Evolutionary conservation across 1,139 yeast genomes (phyloP), one percentile per base, ranked within the genome.

Genomic region (Suhomyces bokatorum): DNA sequence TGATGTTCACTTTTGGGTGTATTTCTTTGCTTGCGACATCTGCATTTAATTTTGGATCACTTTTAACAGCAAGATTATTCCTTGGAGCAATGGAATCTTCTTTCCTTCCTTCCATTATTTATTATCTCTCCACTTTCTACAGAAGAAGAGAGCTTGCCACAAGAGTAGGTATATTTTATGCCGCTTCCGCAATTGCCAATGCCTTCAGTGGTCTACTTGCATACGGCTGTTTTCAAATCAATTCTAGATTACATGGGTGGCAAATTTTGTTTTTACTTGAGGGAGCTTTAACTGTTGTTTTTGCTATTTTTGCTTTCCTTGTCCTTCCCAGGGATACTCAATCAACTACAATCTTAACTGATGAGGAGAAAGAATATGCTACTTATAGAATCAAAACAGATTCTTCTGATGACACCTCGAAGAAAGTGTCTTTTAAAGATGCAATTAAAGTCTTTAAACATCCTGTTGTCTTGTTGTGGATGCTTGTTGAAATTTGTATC

Each of bases 401-500:
- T 44, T 58, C 67, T 7, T 57, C 65, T 15, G 66, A 63, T 28
- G 45, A 42, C 17, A 54, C 53, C 27, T 54, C 53, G 3, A 56
- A 53, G 29, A 56, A 55, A 29, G 52, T 57, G 13, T 57, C 62
- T 13, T 52, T 63, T 40, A 55, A 41, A 39, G 68, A 64, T 46
- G 63, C 68, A 8, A 37, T 63, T 28, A 59, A 60, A 46, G 67
- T 64, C 8, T 64, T 63, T 50, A 57, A 58, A 42, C 61, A 60
- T 39, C 68, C 69, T 1, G 59, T 63, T 6, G 57, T 56, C 15
- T 39, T 62, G 37, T 57, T 58, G 26, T 64, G 68, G 67, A 54
- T 64, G 57, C 55, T 73, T 30, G 67, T 67, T 40, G 78, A 75
- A 59, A 55, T 75, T 39, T 64, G 70, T 39, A 63, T 74, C 39